Evolutionary conservation across 2,329 filamentous ascomycete genomes (phyloP), one percentile per base, ranked within the genome.

Genomic region (Ploettnerulaceae sp.): DNA sequence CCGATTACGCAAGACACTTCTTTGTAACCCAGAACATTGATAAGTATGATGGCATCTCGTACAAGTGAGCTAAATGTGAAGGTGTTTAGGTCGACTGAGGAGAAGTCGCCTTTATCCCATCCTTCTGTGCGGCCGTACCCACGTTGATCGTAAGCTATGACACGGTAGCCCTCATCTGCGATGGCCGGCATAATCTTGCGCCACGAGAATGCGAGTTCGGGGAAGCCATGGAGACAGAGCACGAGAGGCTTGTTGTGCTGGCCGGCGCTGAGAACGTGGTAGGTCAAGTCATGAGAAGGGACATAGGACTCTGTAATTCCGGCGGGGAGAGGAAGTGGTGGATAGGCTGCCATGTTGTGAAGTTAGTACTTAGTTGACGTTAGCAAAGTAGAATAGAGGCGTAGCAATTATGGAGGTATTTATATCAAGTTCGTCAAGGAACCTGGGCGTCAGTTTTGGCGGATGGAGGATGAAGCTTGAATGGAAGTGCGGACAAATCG

Each of bases 171-270:
- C 5, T 72, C 69, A 0, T 66, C 63, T 4, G 81, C 77, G n/a
- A 87, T 67, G 0, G 67, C 61, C 5, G 74, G 72, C 57, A 86
- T 71, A 26, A 84, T 65, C 46, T 80, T 78, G 41, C 82, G 76
- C 81, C 82, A 86, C 36, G 81, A 84, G 61, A 75, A 86, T 21
- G 82, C 79, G 2, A 86, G 69, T 58, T 86, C 82, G 1, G 82
- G 82, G 52, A 77, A 86, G 28, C 82, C 82, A 63, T 84, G 82
- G 37, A 77, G 72, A 38, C 83, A 74, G 5, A 85, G 61, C 7
- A 85, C 65, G 8, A 85, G 69, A 1, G 79, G 80, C 5, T 67
- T 70, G 18, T 65, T 57, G 11, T 57, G 61, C 11, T 59, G 47
- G 32, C 78, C 76, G 12, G 79, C 70, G 55, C 75, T 72, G 14